Base-by-base conservation (phyloP, 2,329 filamentous ascomycete genomes). In the Sarocladiaceae sp. region DNA sequence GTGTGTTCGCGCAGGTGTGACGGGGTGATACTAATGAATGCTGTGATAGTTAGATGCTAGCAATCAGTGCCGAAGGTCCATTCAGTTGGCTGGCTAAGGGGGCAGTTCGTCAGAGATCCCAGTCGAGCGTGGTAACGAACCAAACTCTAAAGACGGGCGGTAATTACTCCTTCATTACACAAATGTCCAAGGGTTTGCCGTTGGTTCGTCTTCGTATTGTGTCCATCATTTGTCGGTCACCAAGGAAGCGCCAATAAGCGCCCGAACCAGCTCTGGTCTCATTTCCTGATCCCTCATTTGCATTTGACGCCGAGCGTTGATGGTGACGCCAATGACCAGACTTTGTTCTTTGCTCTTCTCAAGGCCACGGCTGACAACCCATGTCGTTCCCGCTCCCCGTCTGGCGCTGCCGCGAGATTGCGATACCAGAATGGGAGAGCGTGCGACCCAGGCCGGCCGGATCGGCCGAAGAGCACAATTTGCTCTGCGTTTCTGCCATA, bases 251-350 rank as follows among this genome's bases (percentile, higher is more conserved):
- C n/a, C 7, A 16, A 27, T 27, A 41, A 29, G 37, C 23, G 42
- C 39, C 39, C 40, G 48, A 45, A 39, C 45, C 47, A 48, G 50
- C 48, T 51, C 44, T 40, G 45, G 21, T 44, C 47, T 50, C 45
- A 50, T 53, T 51, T 50, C 47, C 45, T 32, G 24, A 33, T 29
- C 33, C 35, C 33, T 37, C 39, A 39, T 27, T 46, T 45, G 39
- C 37, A n/a, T 3, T 39, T 4, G n/a, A 41, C n/a, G 37, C 23
- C 24, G 23, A 41, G 24, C 37, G 37, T 21, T 41, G 37, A 41
- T 24, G n/a, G 21, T 15, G 37, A 41, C 37, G 37, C 37, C 37
- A 41, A 27, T 41, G 37, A 29, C 13, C 37, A 13, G n/a, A n/a
- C n/a, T n/a, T n/a, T n/a, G 6, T 29, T 29, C 29, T 15, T 6